These are phyloP conservation scores for Metschnikowia gruessii DNA, from an alignment of 805 yeast species.

Conservation along the genomic window DNA sequence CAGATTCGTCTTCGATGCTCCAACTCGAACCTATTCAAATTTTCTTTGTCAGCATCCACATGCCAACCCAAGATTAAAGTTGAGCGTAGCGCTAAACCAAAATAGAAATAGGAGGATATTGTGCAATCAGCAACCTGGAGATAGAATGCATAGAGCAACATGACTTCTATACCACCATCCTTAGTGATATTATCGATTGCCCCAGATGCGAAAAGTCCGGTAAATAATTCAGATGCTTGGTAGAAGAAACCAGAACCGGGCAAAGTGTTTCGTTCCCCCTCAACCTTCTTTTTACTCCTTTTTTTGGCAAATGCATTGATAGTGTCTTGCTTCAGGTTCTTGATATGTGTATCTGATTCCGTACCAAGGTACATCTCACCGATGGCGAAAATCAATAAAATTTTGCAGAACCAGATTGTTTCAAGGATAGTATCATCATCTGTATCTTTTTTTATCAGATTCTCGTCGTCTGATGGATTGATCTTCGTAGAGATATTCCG, in stretches of 20 bases:
- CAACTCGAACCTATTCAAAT: slow-evolving; percentile 48
- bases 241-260: slow-evolving; percentile 80
- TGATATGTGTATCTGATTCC: slow-evolving; percentile 59
- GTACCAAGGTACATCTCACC: slow-evolving; percentile 85
- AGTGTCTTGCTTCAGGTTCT: slow-evolving; percentile 28
- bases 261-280: slow-evolving; percentile 39
- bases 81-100: slow-evolving; percentile 72
- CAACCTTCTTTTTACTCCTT: slow-evolving; percentile 17
- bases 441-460: slow-evolving; percentile 40
- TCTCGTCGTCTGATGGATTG: slow-evolving; percentile 35
- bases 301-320: slow-evolving; percentile 19
- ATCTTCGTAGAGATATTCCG: slow-evolving; percentile 28
- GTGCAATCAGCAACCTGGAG: slow-evolving; percentile 84
- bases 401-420: slow-evolving; percentile 79
- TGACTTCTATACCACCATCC: slow-evolving; percentile 77
- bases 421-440: slow-evolving; percentile 61
- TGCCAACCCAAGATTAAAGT: slow-evolving; percentile 75
- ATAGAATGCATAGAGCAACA: slow-evolving; percentile 72
- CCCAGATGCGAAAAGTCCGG: slow-evolving; percentile 76
- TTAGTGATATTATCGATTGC: slow-evolving; percentile 73
- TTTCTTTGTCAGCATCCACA: slow-evolving; percentile 73
- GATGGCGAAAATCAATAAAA: slow-evolving; percentile 66
- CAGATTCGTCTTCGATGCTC: slow-evolving; percentile 50
- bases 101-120: slow-evolving; percentile 75
- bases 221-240: slow-evolving; percentile 75